Percentiles rank a stretch among this genome's conserved stretches.
Evolutionary conservation across 805 yeast species (phyloP).

Genomic region (Kurtzmaniella cleridarum): DNA sequence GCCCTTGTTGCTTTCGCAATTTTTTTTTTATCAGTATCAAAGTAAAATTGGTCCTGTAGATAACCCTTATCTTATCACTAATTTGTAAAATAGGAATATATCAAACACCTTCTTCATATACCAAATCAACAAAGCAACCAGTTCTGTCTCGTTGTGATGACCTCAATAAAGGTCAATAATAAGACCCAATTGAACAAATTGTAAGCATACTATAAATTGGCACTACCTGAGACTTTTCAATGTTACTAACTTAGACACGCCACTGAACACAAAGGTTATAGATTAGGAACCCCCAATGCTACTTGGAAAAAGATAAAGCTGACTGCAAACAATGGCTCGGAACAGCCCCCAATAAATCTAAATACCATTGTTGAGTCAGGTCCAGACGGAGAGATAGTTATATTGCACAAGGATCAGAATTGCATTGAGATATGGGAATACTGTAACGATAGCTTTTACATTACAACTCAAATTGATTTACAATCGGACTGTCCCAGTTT

Average conservation of each 20-base stretch:
- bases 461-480: no score
- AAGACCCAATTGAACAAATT: conserved; percentile 19
- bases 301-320: conserved; percentile 39
- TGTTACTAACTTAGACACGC: conserved; percentile 17
- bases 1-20: neutral
- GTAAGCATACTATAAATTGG: conserved; percentile 9
- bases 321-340: conserved; percentile 14
- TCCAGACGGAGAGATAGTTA: conserved; percentile 26
- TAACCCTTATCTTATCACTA: conserved; percentile 2
- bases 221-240: neutral
- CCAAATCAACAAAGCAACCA: no score
- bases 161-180: conserved; percentile 10
- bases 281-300: conserved; percentile 36
- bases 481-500: no score
- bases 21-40: neutral
- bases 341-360: neutral
- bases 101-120: no score
- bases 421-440: conserved; percentile 33
- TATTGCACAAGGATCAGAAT: conserved; percentile 15
- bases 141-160: conserved; percentile 4
- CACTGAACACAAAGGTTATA: conserved; percentile 29
- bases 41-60: no score
- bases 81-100: no score
- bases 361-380: conserved; percentile 20
- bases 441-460: no score